Evolutionary conservation across 2,329 filamentous ascomycete genomes (phyloP).

Genomic region (Gaeumannomyces sp.): DNA sequence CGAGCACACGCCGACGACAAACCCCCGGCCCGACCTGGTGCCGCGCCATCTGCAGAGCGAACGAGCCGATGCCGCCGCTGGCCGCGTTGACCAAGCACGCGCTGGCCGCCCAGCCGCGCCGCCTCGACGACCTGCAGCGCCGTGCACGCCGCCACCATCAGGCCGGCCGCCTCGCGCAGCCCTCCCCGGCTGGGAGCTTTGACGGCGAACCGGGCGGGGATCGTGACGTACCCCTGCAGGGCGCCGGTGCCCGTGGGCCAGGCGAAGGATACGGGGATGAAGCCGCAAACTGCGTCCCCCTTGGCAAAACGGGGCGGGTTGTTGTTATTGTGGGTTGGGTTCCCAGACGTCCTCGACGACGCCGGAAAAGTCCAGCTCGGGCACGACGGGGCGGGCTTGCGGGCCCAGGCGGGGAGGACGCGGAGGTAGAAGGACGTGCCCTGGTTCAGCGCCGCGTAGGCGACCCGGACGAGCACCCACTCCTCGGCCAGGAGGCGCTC

Average conservation of each 20-base stretch:
- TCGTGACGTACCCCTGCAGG: constrained; percentile 28
- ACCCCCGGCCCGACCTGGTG: constrained; percentile 21
- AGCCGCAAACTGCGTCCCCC: constrained; percentile 25
- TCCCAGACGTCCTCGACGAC: constrained; percentile 18
- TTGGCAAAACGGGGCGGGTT: constrained; percentile 14
- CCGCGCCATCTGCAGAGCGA: constrained; percentile 40
- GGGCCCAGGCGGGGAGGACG: constrained; percentile 24
- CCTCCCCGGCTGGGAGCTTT: background rate
- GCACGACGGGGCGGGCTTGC: constrained; percentile 22
- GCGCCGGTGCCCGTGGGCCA: constrained; percentile 22
- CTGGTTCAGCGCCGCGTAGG: constrained; percentile 30
- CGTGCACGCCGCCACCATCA: constrained; percentile 30
- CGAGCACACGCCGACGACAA: constrained; percentile 43
- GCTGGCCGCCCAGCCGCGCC: constrained; percentile 19
- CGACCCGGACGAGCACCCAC: constrained; percentile 24
- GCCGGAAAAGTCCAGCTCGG: constrained; percentile 29
- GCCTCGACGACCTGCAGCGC: constrained; percentile 22
- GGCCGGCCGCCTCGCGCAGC: constrained; percentile 18
- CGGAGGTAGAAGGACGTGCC: constrained; percentile 28
- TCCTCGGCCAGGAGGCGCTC: constrained; percentile 8
- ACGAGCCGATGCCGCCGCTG: constrained; percentile 42
- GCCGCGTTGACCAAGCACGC: constrained; percentile 44
- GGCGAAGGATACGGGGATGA: constrained; percentile 21
- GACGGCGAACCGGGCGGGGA: constrained; percentile 25
- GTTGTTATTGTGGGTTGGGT: constrained; percentile 17